Evolutionary conservation across 2,329 filamentous ascomycete genomes (phyloP).

Genomic region (Tolypocladium capitatum): DNA sequence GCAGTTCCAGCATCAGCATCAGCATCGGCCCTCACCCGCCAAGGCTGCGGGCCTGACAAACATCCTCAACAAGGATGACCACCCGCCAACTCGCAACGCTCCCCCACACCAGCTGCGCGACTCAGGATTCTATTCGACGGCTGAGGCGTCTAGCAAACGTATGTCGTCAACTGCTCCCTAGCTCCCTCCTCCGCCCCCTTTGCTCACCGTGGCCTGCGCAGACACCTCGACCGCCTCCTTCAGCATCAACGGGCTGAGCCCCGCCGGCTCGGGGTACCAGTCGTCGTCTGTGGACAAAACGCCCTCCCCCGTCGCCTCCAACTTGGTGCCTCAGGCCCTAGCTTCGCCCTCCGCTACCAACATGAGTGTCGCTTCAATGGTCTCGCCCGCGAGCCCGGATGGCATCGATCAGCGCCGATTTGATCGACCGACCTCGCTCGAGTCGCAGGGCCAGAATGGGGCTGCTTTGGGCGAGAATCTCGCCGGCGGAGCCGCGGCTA

Average conservation of each 20-base stretch:
- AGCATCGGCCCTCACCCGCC: conserved; percentile 6
- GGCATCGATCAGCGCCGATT: conserved; percentile 30
- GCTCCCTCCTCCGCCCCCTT: conserved; percentile 1
- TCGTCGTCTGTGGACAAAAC: conserved; percentile 44
- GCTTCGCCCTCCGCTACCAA: conserved; percentile 42
- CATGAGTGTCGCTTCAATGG: conserved; percentile 55
- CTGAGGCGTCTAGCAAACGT: conserved; percentile 30
- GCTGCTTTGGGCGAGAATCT: conserved; percentile 21
- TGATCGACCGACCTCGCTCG: conserved; percentile 25
- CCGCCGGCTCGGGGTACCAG: conserved; percentile 33
- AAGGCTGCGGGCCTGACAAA: conserved; percentile 25
- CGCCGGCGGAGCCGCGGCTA: conserved; percentile 30
- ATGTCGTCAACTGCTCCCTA: conserved; percentile 7
- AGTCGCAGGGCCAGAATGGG: conserved; percentile 16
- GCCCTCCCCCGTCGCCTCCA: conserved; percentile 43
- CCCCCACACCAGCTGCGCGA: conserved; percentile 23
- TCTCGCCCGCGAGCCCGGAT: conserved; percentile 43
- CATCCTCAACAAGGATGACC: conserved; percentile 24
- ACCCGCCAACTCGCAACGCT: conserved; percentile 11
- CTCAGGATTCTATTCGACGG: conserved; percentile 30
- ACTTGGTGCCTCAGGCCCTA: conserved; percentile 36
- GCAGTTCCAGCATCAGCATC: conserved; percentile 7
- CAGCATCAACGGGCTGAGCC: conserved; percentile 24
- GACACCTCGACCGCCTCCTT: conserved; percentile 27
- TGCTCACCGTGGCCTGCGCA: conserved; percentile 6